Evolutionary conservation across 2,329 filamentous ascomycete genomes (phyloP), one percentile per base, ranked within the genome.

Genomic region (Cercospora sp.): DNA sequence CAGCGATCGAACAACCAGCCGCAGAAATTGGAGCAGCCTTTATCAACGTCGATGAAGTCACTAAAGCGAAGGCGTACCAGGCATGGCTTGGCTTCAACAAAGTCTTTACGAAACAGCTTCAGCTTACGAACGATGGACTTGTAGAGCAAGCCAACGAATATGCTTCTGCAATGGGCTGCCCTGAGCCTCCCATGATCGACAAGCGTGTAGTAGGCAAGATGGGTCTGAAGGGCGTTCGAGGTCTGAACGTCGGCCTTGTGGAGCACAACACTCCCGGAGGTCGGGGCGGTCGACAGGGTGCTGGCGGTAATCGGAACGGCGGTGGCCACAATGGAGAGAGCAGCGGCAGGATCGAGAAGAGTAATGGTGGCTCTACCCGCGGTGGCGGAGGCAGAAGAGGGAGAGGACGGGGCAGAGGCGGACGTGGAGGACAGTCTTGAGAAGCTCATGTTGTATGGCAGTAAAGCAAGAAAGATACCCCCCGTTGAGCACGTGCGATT

Each of bases 1-100:
- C 75, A 9, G 77, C 81, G 34, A 61, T 61, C 18, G 45, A 66
- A n/a, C 16, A 61, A 13, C 66, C 63, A 51, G 49, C 55, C 2
- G 18, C 40, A 13, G 66, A 72, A 7, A 77, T 82, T 59, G 72
- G 74, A 62, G 68, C 72, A 13, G 74, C 73, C 5, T 76, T 83
- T 60, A 66, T 63, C 10, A 70, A 73, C 6, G 77, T 83, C 8
- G 80, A 83, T 21, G 79, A 82, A 58, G 70, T 69, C 12, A 75
- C 78, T 3, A 83, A 83, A 67, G 71, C 74, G 3, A 82, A 82
- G 67, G 82, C 81, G 1, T 84, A 84, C 72, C 79, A 81, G 67
- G 81, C 81, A 0, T 84, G 79, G 75, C 77, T 84, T 12, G 82
- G 82, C 26, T 84, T 83, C 76, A 79, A 82, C 77, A 82, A 82